A percentile compares a stretch with the other conserved stretches of the same genome.
Evolutionary conservation across 305 asterid genomes (phyloP).

Genomic region (Caryopteris hybrid): DNA sequence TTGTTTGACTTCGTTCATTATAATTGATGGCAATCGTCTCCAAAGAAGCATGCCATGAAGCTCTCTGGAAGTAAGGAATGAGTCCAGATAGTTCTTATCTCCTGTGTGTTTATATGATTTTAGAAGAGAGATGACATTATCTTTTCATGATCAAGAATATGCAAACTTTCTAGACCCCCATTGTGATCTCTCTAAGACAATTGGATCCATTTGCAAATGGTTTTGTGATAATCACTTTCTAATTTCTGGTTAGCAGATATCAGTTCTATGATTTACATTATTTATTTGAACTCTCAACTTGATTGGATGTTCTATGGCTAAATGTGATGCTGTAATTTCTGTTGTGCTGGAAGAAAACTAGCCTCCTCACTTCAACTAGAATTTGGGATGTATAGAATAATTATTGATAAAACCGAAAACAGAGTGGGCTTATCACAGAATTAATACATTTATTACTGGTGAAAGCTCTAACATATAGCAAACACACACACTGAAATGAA

Average conservation of each 20-base stretch:
- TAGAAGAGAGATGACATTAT: background rate
- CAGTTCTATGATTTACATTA: background rate
- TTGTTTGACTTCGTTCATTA: too few relatives aligned
- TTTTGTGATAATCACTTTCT: conserved; percentile 14
- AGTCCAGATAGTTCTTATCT: background rate
- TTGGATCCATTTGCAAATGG: conserved; percentile 43
- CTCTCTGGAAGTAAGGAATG: background rate
- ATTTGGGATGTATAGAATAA: background rate
- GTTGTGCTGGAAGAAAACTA: background rate
- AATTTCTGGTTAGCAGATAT: background rate
- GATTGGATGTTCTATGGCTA: background rate
- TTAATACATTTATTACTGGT: conserved; percentile 6
- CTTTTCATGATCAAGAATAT: conserved; percentile 33
- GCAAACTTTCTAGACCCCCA: conserved; percentile 45
- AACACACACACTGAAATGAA: background rate
- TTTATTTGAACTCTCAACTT: background rate
- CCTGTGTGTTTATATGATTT: background rate
- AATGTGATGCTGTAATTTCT: background rate
- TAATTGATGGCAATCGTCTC: too few relatives aligned
- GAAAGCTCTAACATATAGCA: conserved; percentile 15
- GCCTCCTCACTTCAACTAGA: conserved; percentile 1
- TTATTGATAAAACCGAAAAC: background rate
- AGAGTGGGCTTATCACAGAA: background rate
- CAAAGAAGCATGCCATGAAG: background rate
- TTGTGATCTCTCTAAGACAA: conserved; percentile 36